Percentiles rank a stretch among this genome's conserved stretches.
These are phyloP conservation scores for Ormosia semicastrata DNA, from an alignment of 306 rosid species.

Conservation along the genomic window DNA sequence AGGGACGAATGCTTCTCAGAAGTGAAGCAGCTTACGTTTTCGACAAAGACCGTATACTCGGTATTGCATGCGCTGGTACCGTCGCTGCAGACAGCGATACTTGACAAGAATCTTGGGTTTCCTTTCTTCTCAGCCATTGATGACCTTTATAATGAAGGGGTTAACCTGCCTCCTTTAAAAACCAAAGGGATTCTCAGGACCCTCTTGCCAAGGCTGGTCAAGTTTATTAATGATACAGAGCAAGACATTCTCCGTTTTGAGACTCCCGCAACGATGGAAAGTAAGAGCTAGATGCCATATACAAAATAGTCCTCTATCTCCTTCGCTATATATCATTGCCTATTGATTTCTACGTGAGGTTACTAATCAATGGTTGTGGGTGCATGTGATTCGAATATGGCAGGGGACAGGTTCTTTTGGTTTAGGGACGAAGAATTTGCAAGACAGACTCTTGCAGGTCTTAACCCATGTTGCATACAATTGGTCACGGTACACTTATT, in stretches of 20 bases:
- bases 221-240: constrained; percentile 10
- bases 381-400: background rate
- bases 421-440: constrained; percentile 76
- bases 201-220: constrained; percentile 49
- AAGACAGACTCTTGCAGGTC: constrained; percentile 89
- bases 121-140: constrained; percentile 59
- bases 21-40: constrained; percentile 48
- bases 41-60: constrained; percentile 32
- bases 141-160: constrained; percentile 51
- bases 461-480: constrained; percentile 69
- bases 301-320: background rate
- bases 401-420: constrained; percentile 91
- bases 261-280: constrained; percentile 52
- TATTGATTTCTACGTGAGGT: background rate
- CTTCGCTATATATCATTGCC: background rate
- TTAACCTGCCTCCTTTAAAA: constrained; percentile 39
- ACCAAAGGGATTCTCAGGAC: constrained; percentile 6
- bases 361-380: background rate
- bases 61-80: constrained; percentile 55
- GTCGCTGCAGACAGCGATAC: background rate
- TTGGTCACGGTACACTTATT: constrained; percentile 58
- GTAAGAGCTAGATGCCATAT: constrained; percentile 25
- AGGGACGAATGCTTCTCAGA: constrained; percentile 69
- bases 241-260: constrained; percentile 50
- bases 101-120: constrained; percentile 41